Base-by-base conservation (phyloP, 1,284 basidiomycete species). In the Ceratobasidium sp. region DNA sequence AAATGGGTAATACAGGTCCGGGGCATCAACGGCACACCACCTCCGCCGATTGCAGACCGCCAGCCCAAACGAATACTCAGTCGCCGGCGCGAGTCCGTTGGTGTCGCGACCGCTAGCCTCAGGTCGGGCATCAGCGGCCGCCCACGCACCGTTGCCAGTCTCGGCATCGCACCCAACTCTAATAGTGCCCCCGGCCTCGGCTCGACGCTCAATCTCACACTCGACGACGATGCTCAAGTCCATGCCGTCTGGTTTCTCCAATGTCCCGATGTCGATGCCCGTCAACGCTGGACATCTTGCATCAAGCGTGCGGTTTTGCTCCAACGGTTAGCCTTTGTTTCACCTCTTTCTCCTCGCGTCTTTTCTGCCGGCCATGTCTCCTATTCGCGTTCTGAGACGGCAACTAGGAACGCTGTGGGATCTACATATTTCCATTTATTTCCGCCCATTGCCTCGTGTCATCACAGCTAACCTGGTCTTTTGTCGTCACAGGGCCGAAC, bases 231-330 rank as follows among this genome's bases (percentile, higher is more conserved):
- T 75, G 85, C 86, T 76, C 82, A 82, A 14, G 86, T 85, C 11
- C 81, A 85, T 71, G 86, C 85, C 4, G 88, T 89, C 83, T 92
- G 91, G 91, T 84, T 89, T 63, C 81, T 93, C 66, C 89, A 92
- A 75, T 88, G 92, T 72, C 78, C 84, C 16, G 87, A 90, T 79
- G 81, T 85, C 11, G 80, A 79, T 3, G 89, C 90, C 78, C 87
- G 89, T 13, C 90, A 92, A 77, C 85, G 85, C 75, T 93, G 91
- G 91, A 92, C 93, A 74, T 84, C 85, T 9, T 84, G 85, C 37
- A 90, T 93, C 78, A 93, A 93, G 81, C 86, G 84, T 75, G 86
- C 87, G 0, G 89, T 93, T 56, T 83, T 92, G 49, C 86, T 85
- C 24, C 91, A 92, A 81, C 84, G 91, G 91, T 92, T 79, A 71